Evolutionary conservation across 306 rosid species (phyloP).

Genomic region (Begonia masoniana): DNA sequence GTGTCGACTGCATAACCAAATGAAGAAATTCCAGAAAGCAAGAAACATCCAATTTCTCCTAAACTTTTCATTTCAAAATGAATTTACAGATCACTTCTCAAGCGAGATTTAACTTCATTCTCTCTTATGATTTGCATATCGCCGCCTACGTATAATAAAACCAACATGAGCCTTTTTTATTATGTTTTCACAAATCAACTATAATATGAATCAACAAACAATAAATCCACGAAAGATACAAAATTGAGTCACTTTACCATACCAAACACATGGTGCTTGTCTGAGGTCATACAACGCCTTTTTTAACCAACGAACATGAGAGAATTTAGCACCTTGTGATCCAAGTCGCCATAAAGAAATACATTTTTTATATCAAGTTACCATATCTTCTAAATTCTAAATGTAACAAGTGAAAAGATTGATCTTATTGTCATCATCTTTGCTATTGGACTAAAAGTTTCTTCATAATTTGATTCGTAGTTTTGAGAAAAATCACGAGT

Average conservation of each 20-base stretch:
- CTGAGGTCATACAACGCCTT: too few relatives aligned
- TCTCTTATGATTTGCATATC: too few relatives aligned
- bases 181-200: too few relatives aligned
- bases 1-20: too few relatives aligned
- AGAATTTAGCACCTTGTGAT: not conserved
- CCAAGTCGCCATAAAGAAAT: slow-evolving; percentile 1
- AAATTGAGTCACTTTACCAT: not conserved
- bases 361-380: slow-evolving; percentile 1
- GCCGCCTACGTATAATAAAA: too few relatives aligned
- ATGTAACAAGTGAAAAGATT: not conserved
- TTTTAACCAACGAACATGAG: too few relatives aligned
- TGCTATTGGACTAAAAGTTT: not conserved
- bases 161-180: not conserved
- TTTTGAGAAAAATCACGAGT: not conserved
- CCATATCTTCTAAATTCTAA: not conserved
- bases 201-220: not conserved
- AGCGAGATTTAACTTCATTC: too few relatives aligned
- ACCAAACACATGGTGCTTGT: too few relatives aligned
- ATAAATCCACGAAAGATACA: not conserved
- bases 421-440: not conserved
- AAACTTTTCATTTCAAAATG: not conserved
- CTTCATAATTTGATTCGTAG: not conserved
- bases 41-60: too few relatives aligned
- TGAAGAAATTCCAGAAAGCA: not conserved
- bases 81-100: not conserved